Percentiles rank a stretch among this genome's conserved stretches.
phyloP scores from a whole-genome alignment of 2,329 filamentous ascomycete genomes.

The Fulvia fulva region DNA sequence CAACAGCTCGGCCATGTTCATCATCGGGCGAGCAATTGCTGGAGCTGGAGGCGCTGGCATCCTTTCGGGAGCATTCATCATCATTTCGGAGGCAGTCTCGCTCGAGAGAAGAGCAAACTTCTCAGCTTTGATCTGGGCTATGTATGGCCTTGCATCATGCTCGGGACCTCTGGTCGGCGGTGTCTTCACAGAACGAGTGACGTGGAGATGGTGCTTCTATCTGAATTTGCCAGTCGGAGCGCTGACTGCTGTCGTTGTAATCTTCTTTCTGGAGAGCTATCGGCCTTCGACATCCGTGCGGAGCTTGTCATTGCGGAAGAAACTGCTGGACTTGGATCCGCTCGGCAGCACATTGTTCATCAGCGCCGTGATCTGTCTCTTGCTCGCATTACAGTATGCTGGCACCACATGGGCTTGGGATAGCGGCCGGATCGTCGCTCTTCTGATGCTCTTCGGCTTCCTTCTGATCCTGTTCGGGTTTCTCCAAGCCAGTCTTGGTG shows the following conservation, averaged over 20 bases:
- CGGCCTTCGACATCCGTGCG: background rate
- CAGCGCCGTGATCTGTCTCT: conserved; percentile 39
- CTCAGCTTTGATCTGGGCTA: conserved; percentile 33
- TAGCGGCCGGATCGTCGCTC: conserved; percentile 38
- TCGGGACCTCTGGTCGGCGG: conserved; percentile 52
- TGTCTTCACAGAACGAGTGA: conserved; percentile 42
- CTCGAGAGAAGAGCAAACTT: conserved; percentile 32
- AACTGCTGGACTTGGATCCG: conserved; percentile 37
- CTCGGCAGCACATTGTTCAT: conserved; percentile 37
- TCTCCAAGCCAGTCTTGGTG: conserved; percentile 24
- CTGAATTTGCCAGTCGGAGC: conserved; percentile 45
- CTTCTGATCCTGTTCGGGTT: background rate
- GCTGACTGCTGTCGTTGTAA: conserved; percentile 35
- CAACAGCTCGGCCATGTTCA: conserved; percentile 46
- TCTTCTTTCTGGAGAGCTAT: conserved; percentile 33
- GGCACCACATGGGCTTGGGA: conserved; percentile 34
- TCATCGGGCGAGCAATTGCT: conserved; percentile 50
- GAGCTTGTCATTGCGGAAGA: background rate
- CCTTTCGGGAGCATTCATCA: conserved; percentile 37
- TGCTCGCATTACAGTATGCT: conserved; percentile 47
- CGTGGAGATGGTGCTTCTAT: conserved; percentile 45
- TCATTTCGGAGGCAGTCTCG: conserved; percentile 16
- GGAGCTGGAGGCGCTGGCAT: conserved; percentile 52
- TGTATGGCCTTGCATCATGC: conserved; percentile 42
- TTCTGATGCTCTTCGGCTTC: conserved; percentile 32